phyloP scores from a whole-genome alignment of 805 yeast species.

The Nematodospora valgi region DNA sequence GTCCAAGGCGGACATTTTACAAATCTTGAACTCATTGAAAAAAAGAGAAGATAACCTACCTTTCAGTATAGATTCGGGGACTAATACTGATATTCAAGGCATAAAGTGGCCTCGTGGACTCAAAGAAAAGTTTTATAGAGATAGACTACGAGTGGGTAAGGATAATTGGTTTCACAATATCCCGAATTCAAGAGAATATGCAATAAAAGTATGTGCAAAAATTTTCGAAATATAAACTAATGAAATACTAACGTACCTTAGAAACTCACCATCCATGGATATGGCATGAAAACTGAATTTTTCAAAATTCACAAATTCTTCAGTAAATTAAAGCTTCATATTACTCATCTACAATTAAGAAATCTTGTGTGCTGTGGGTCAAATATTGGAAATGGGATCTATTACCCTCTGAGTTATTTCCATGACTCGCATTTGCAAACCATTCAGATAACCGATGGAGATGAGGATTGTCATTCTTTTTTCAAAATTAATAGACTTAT shows the following conservation, averaged over 20 bases:
- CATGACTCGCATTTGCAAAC: constrained; percentile 28
- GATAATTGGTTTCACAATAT: constrained; percentile 37
- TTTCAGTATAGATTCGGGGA: constrained; percentile 17
- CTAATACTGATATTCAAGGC: constrained; percentile 32
- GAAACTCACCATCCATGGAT: constrained; percentile 17
- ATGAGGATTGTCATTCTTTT: constrained; percentile 28
- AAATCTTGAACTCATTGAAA: constrained; percentile 33
- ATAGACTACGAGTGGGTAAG: constrained; percentile 32
- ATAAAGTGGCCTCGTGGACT: constrained; percentile 33
- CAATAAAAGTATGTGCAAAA: constrained; percentile 29
- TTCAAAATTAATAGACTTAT: constrained; percentile 34
- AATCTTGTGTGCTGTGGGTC: constrained; percentile 43
- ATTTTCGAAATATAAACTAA: background rate
- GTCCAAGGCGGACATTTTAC: constrained; percentile 33
- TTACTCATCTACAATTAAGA: constrained; percentile 57
- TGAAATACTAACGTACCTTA: constrained; percentile 24
- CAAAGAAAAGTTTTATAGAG: constrained; percentile 27
- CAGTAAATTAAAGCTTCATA: constrained; percentile 43
- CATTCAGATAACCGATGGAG: constrained; percentile 13
- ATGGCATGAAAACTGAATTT: constrained; percentile 29
- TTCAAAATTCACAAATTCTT: constrained; percentile 37
- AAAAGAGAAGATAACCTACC: constrained; percentile 33
- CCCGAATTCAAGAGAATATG: constrained; percentile 30
- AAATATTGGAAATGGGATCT: constrained; percentile 32
- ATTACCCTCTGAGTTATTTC: constrained; percentile 35